These are phyloP conservation scores for Venturiaceae sp. DNA, from an alignment of 2,329 filamentous ascomycete genomes.

Conservation along the genomic window DNA sequence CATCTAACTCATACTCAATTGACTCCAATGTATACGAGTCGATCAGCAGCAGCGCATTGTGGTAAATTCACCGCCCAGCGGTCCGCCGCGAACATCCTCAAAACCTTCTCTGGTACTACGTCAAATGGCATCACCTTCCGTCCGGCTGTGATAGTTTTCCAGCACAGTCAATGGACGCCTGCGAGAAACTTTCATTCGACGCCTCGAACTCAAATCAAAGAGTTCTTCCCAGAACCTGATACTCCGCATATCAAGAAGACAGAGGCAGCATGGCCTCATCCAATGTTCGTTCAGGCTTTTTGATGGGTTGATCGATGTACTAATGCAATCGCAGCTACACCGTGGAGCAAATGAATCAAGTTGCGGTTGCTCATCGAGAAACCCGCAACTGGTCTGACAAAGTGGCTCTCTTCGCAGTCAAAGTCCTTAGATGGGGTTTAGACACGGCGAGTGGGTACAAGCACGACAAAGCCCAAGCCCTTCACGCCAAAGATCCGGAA, in stretches of 20 bases:
- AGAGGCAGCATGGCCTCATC: slow-evolving; percentile 39
- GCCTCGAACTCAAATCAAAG: slow-evolving; percentile 19
- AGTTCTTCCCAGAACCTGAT: slow-evolving; percentile 37
- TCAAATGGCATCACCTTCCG: background rate
- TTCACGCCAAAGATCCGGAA: slow-evolving; percentile 26
- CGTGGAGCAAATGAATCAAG: slow-evolving; percentile 64
- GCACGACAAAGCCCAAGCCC: slow-evolving; percentile 48
- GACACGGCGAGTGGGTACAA: slow-evolving; percentile 74
- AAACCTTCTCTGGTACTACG: background rate
- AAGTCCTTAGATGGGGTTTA: slow-evolving; percentile 67
- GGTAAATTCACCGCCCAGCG: background rate
- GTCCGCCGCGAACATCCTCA: background rate
- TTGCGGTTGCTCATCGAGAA: slow-evolving; percentile 68
- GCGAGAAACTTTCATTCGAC: slow-evolving; percentile 1
- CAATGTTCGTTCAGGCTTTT: slow-evolving; percentile 22
- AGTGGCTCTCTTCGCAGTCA: slow-evolving; percentile 67
- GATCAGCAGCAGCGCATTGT: background rate
- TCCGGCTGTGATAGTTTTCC: background rate
- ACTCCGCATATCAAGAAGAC: slow-evolving; percentile 35
- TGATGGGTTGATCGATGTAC: background rate
- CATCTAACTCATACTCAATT: background rate
- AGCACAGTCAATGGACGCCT: background rate
- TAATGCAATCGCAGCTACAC: slow-evolving; percentile 47
- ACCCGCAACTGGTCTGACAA: slow-evolving; percentile 66
- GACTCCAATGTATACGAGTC: slow-evolving; percentile 6